Evolutionary conservation across 306 rosid species (phyloP), one percentile per base, ranked within the genome.

Genomic region (Rosa multiflora): DNA sequence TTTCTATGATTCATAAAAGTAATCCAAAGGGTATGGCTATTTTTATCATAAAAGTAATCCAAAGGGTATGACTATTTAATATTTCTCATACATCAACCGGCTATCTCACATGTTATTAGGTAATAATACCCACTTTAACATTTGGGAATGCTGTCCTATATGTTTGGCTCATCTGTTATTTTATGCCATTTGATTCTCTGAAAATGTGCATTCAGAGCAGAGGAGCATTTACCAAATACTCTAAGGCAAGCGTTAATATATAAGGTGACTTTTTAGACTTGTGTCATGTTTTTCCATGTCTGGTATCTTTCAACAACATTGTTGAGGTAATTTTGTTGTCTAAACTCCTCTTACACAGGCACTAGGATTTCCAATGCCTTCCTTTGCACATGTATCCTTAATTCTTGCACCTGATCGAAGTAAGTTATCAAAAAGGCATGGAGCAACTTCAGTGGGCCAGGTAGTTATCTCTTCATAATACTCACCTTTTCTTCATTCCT

Each of bases 31-130:
- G n/a, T n/a, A n/a, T n/a, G n/a, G n/a, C n/a, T n/a, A n/a, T n/a
- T n/a, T n/a, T n/a, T n/a, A n/a, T n/a, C n/a, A n/a, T n/a, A n/a
- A n/a, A n/a, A n/a, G n/a, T n/a, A n/a, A n/a, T n/a, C n/a, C n/a
- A n/a, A n/a, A n/a, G n/a, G n/a, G n/a, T n/a, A n/a, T n/a, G n/a
- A n/a, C n/a, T n/a, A n/a, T n/a, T n/a, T n/a, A n/a, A n/a, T n/a
- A n/a, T n/a, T n/a, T n/a, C n/a, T n/a, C n/a, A n/a, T n/a, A n/a
- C n/a, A n/a, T n/a, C n/a, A n/a, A n/a, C n/a, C n/a, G n/a, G 94
- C 97, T 70, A 95, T 95, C 82, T 95, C 99, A 76, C 99, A 95
- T 81, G 98, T 95, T 73, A 91, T 95, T 70, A 90, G 99, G 99
- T 95, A 89, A 77, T 47, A 63, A 46, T 20, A 46, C 15, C 20